Percentiles rank a stretch among this genome's conserved stretches.
Evolutionary conservation across 768 basidiomycete species (phyloP).

Genomic region (Pleurotus tuber-regium): DNA sequence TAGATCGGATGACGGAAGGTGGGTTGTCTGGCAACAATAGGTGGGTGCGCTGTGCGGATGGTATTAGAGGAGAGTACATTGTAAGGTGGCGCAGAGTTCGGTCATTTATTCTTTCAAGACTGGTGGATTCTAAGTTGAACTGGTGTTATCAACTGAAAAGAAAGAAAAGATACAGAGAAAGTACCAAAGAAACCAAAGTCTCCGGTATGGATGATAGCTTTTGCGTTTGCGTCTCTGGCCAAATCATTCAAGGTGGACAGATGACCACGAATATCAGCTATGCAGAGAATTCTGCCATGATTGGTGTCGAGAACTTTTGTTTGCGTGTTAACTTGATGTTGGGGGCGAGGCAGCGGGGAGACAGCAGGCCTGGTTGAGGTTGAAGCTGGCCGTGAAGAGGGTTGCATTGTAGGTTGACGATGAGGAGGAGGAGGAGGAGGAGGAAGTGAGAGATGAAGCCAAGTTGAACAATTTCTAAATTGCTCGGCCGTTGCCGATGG

Average conservation of each 20-base stretch:
- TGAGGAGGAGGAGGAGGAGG: conserved; percentile 18
- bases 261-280: conserved; percentile 91
- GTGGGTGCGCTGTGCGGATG: conserved; percentile 75
- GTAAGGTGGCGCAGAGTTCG: conserved; percentile 94
- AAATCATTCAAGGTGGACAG: conserved; percentile 88
- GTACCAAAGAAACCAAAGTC: conserved; percentile 98
- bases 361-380: conserved; percentile 56
- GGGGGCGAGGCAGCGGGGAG: conserved; percentile 51
- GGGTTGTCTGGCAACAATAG: conserved; percentile 69
- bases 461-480: no score
- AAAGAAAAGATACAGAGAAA: conserved; percentile 19
- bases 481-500: conserved; percentile 7
- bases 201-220: conserved; percentile 94
- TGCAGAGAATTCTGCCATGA: conserved; percentile 88
- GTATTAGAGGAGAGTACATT: conserved; percentile 93
- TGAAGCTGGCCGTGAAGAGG: conserved; percentile 55
- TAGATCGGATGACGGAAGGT: conserved; percentile 65
- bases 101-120: conserved; percentile 90
- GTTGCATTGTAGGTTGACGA: conserved; percentile 39
- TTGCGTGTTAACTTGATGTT: conserved; percentile 62
- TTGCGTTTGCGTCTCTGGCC: conserved; percentile 83
- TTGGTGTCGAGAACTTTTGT: conserved; percentile 75
- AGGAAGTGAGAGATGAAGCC: no score
- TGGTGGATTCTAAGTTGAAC: conserved; percentile 56
- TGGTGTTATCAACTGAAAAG: neutral